phyloP scores from a whole-genome alignment of 2,329 filamentous ascomycete species.

The Venturia nashicola region DNA sequence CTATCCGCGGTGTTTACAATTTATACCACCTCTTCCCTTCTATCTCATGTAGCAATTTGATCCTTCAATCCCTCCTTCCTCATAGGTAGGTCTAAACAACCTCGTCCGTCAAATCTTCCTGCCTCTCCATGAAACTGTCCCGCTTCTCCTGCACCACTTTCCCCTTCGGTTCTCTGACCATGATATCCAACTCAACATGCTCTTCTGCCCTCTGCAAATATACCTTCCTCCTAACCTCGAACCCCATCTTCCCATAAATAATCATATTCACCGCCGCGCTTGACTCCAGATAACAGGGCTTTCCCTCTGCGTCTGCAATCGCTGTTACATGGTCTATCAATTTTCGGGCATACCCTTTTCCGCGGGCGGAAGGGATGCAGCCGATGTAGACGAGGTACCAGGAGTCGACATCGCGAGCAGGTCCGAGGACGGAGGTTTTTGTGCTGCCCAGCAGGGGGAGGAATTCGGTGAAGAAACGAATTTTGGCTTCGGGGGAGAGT shows the following conservation, averaged over 20 bases:
- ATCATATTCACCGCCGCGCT: slow-evolving; percentile 54
- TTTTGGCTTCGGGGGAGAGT: slow-evolving; percentile 58
- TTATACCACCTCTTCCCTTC: background rate
- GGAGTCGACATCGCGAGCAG: slow-evolving; percentile 47
- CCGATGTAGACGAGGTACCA: slow-evolving; percentile 82
- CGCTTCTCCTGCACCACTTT: background rate
- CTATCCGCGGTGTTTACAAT: background rate
- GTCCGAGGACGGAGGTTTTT: slow-evolving; percentile 56
- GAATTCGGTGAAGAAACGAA: slow-evolving; percentile 67
- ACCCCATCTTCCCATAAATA: slow-evolving; percentile 68
- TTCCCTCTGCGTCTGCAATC: slow-evolving; percentile 53
- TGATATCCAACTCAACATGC: slow-evolving; percentile 60
- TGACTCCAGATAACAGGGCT: slow-evolving; percentile 67
- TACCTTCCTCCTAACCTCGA: slow-evolving; percentile 50
- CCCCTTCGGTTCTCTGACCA: slow-evolving; percentile 58
- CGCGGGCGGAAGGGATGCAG: slow-evolving; percentile 56
- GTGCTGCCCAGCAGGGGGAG: slow-evolving; percentile 61
- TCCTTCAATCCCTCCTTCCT: background rate
- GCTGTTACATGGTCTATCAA: slow-evolving; percentile 57
- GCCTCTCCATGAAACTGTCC: slow-evolving; percentile 8
- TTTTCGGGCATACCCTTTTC: slow-evolving; percentile 60
- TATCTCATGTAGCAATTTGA: background rate
- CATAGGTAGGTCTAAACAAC: background rate
- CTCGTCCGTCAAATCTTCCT: slow-evolving; percentile 3
- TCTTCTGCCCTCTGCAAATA: slow-evolving; percentile 45